These are phyloP conservation scores for Artomyces pyxidatus DNA, from an alignment of 768 basidiomycete genomes.

Conservation along the genomic window DNA sequence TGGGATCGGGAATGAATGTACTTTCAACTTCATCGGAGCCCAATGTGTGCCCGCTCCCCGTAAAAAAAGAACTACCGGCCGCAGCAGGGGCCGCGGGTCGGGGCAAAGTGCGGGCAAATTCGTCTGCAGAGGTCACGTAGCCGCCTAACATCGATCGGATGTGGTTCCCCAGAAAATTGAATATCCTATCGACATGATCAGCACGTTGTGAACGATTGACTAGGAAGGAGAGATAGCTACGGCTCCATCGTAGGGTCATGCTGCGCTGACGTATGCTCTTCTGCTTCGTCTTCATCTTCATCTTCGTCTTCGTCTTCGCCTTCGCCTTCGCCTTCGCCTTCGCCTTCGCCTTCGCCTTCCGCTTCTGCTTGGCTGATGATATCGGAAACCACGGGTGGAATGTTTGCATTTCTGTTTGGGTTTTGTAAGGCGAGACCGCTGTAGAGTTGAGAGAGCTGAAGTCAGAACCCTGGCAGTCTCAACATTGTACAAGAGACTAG, in stretches of 20 bases:
- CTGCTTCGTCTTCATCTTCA: too few species aligned
- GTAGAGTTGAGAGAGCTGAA: not conserved
- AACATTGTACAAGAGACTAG: too few species aligned
- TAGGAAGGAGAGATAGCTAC: slow-evolving; percentile 57
- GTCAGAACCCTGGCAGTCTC: not conserved
- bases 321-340: too few species aligned
- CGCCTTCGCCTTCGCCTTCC: too few species aligned
- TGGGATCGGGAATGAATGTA: slow-evolving; percentile 66
- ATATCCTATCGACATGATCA: slow-evolving; percentile 65
- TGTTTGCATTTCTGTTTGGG: slow-evolving; percentile 45
- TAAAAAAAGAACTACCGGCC: slow-evolving; percentile 35
- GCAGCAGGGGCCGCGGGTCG: slow-evolving; percentile 1
- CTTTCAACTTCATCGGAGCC: slow-evolving; percentile 89
- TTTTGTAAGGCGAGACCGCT: slow-evolving; percentile 89
- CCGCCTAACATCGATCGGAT: too few species aligned
- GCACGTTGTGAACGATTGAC: slow-evolving; percentile 57
- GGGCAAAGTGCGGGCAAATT: not conserved
- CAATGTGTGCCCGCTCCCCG: slow-evolving; percentile 73
- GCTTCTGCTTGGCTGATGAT: too few species aligned
- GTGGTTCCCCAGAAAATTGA: not conserved
- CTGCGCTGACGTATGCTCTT: too few species aligned
- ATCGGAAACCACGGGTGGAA: too few species aligned
- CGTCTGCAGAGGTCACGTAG: too few species aligned
- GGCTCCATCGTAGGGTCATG: too few species aligned
- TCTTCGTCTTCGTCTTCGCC: too few species aligned